phyloP scores from a whole-genome alignment of 495 filamentous ascomycete species.

The Penicillium cosmopolitanum region DNA sequence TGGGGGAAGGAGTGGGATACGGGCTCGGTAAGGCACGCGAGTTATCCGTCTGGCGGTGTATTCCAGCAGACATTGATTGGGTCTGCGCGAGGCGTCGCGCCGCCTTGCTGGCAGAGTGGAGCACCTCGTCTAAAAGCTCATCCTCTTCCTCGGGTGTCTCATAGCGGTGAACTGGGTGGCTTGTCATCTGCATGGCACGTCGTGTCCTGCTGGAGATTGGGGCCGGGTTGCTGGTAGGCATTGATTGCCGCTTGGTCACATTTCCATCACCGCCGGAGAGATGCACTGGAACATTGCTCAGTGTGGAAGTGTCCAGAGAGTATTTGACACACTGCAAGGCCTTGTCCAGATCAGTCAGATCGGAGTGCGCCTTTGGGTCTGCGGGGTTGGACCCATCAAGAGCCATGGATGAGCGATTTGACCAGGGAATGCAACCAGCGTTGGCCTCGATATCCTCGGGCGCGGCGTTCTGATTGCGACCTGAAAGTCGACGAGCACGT shows the following conservation, averaged over 20 bases:
- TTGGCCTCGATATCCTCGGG: slow-evolving; percentile 89
- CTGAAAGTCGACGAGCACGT: slow-evolving; percentile 88
- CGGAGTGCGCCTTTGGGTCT: slow-evolving; percentile 55
- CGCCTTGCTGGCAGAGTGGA: slow-evolving; percentile 62
- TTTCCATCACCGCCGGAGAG: slow-evolving; percentile 48
- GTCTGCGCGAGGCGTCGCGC: slow-evolving; percentile 55
- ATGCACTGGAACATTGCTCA: slow-evolving; percentile 52
- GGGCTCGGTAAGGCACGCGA: slow-evolving; percentile 65
- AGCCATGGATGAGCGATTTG: slow-evolving; percentile 81
- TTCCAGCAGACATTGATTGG: slow-evolving; percentile 42
- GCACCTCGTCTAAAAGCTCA: slow-evolving; percentile 86
- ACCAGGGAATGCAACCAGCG: slow-evolving; percentile 88
- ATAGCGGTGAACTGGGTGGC: slow-evolving; percentile 74
- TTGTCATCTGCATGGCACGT: slow-evolving; percentile 75
- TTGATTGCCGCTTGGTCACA: slow-evolving; percentile 68
- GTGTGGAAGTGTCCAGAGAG: slow-evolving; percentile 57
- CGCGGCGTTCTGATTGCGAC: slow-evolving; percentile 78
- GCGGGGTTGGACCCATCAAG: slow-evolving; percentile 63
- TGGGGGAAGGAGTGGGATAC: slow-evolving; percentile 91
- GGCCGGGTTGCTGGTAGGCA: slow-evolving; percentile 61
- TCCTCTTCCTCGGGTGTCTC: slow-evolving; percentile 97
- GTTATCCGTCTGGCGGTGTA: slow-evolving; percentile 58
- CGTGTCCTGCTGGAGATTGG: slow-evolving; percentile 85
- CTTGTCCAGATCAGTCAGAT: slow-evolving; percentile 71
- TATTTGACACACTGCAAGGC: slow-evolving; percentile 74